Evolutionary conservation across 2,329 filamentous ascomycete species (phyloP), one percentile per base, ranked within the genome.

Genomic region (Pseudopithomyces chartarum): DNA sequence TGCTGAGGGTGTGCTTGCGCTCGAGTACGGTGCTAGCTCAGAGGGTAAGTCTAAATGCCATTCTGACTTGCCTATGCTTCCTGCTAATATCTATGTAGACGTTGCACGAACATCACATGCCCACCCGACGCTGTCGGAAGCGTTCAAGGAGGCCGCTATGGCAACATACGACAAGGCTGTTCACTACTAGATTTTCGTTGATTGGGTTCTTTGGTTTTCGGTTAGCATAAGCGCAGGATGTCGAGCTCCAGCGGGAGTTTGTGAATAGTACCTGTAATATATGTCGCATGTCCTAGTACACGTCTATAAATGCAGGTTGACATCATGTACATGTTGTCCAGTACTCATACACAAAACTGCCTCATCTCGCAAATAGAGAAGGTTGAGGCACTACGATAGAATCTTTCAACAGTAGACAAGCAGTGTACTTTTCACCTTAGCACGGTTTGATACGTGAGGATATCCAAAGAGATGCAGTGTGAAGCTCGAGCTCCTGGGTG

Each of bases 71-170:
- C 2, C 22, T n/a, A 26, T 17, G 36, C 23, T 17, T 10, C 23
- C 36, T 52, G 32, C 66, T 73, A 64, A 73, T 3, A 36, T 34
- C 2, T 20, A 42, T 3, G 8, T 50, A 74, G 74, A 77, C 58
- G 70, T 77, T 62, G 74, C 74, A 55, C 87, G 95, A 74, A 98
- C 95, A 63, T 95, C 91, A 80, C 95, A 99, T 80, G 95, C 95
- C 54, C 95, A 99, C 81, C 95, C 95, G 55, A 97, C 93, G 50
- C 85, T 99, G 58, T 88, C 94, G 22, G 95, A 99, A 83, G 95
- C 95, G 43, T 98, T 99, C 86, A 99, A 99, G 85, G 95, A 99
- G 86, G 95, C 95, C 72, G 95, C 95, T 68, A 98, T 99, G 95
- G 91, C 92, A 61, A 97, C 94, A 49, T 92, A 96, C 82, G 87